Conservation (phyloP, 176 grass and related monocot genomes). For the Oryza australiensis region DNA sequence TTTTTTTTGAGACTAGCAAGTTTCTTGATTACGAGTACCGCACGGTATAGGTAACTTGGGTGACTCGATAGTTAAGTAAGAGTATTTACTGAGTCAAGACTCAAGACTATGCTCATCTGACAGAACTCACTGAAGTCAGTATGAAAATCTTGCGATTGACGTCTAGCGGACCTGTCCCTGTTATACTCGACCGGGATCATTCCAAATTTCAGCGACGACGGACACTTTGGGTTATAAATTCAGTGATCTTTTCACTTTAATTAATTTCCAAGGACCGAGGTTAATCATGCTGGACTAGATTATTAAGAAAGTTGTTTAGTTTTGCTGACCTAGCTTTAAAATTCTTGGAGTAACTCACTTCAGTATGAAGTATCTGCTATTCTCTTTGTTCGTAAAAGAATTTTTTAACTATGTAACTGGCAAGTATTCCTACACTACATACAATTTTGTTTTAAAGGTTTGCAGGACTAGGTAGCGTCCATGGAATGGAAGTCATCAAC, state of each 20-base stretch:
- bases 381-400: no score
- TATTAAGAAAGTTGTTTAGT: no score
- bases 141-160: not conserved
- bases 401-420: no score
- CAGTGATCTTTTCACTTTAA: not conserved
- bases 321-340: not conserved
- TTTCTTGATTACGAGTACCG: not conserved
- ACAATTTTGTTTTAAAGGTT: no score
- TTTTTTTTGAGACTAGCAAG: no score
- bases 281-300: not conserved
- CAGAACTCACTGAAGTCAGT: not conserved
- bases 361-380: no score
- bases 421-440: no score
- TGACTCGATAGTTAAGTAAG: not conserved
- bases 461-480: no score
- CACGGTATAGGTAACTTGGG: conserved; percentile 7
- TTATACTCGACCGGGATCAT: not conserved
- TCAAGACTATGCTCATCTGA: not conserved
- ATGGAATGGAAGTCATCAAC: no score
- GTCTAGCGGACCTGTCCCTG: not conserved
- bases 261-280: not conserved
- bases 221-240: not conserved
- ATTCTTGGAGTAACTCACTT: not conserved
- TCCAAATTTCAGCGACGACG: not conserved
- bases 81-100: conserved; percentile 23